phyloP scores from a whole-genome alignment of 441 rosid genomes.

The Adansonia grandidieri region DNA sequence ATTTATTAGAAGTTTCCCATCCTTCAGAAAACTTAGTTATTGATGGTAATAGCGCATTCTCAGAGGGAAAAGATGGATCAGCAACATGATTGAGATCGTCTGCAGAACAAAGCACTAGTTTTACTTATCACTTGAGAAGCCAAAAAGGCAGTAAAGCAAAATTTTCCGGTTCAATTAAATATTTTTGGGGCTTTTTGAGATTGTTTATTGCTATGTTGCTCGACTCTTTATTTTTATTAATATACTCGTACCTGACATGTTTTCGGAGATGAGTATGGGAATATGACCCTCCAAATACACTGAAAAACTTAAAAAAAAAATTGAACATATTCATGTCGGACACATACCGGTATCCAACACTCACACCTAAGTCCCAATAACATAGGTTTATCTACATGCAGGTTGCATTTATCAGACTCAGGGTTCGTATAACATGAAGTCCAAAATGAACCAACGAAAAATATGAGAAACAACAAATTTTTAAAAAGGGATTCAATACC shows the following conservation, averaged over 20 bases:
- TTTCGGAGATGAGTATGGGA: too few relatives aligned
- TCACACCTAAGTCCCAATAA: too few relatives aligned
- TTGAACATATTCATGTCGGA: too few relatives aligned
- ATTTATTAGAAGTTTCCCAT: slow-evolving; percentile 63
- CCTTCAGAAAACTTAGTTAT: slow-evolving; percentile 34
- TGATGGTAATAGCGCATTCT: slow-evolving; percentile 38
- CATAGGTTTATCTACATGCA: too few relatives aligned
- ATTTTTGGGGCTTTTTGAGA: background rate
- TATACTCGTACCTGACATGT: too few relatives aligned
- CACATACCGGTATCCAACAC: too few relatives aligned
- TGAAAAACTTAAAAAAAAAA: too few relatives aligned
- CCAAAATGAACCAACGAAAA: background rate
- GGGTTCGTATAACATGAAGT: background rate
- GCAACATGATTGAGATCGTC: slow-evolving; percentile 31
- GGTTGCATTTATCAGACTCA: too few relatives aligned
- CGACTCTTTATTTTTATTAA: too few relatives aligned
- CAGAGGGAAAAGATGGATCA: slow-evolving; percentile 36
- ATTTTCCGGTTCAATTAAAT: slow-evolving; percentile 10
- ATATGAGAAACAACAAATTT: background rate
- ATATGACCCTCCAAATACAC: too few relatives aligned
- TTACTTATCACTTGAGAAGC: slow-evolving; percentile 30
- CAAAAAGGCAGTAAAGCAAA: slow-evolving; percentile 27
- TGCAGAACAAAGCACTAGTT: slow-evolving; percentile 39
- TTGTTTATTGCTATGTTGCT: too few relatives aligned
- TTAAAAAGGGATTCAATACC: slow-evolving; percentile 37